Evolutionary conservation across 192 early-diverging fungal genomes (phyloP).

Genomic region (Coemansia sp.): DNA sequence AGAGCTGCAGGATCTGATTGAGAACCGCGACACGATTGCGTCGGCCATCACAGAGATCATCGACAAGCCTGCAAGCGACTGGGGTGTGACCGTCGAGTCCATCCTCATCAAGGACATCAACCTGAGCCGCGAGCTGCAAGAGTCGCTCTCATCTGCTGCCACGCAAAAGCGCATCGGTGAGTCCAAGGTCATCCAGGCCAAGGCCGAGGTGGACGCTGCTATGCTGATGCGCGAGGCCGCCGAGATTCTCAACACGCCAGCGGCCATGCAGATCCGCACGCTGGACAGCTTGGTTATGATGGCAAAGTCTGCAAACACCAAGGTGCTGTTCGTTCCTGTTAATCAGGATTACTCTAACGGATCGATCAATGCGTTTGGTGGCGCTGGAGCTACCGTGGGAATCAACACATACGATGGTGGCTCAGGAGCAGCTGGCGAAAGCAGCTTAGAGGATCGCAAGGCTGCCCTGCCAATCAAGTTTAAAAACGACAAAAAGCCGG

Average conservation of each 20-base stretch:
- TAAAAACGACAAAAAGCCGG: conserved; percentile 10
- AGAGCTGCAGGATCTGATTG: conserved; percentile 83
- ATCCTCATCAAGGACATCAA: conserved; percentile 86
- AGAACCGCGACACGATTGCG: conserved; percentile 84
- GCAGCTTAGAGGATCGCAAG: conserved; percentile 2
- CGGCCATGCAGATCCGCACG: conserved; percentile 84
- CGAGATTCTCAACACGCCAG: conserved; percentile 82
- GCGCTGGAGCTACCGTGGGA: conserved; percentile 31
- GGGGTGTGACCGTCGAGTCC: conserved; percentile 79
- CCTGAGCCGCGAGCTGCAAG: conserved; percentile 72
- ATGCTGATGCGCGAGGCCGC: conserved; percentile 93
- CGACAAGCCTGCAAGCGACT: conserved; percentile 65
- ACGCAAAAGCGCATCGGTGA: conserved; percentile 87
- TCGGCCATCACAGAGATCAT: conserved; percentile 83
- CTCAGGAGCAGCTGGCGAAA: neutral
- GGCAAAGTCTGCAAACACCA: conserved; percentile 68
- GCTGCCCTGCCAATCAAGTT: conserved; percentile 7
- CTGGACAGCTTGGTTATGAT: conserved; percentile 80
- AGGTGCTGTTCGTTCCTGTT: conserved; percentile 68
- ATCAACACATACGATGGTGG: conserved; percentile 10
- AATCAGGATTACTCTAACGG: conserved; percentile 50
- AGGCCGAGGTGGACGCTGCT: conserved; percentile 82
- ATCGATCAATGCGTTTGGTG: conserved; percentile 46
- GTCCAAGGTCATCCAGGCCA: conserved; percentile 85
- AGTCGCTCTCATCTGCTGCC: conserved; percentile 81